Evolutionary conservation across 1,284 basidiomycete genomes (phyloP), one percentile per base, ranked within the genome.

Genomic region (Cutaneotrichosporon spelunceum): DNA sequence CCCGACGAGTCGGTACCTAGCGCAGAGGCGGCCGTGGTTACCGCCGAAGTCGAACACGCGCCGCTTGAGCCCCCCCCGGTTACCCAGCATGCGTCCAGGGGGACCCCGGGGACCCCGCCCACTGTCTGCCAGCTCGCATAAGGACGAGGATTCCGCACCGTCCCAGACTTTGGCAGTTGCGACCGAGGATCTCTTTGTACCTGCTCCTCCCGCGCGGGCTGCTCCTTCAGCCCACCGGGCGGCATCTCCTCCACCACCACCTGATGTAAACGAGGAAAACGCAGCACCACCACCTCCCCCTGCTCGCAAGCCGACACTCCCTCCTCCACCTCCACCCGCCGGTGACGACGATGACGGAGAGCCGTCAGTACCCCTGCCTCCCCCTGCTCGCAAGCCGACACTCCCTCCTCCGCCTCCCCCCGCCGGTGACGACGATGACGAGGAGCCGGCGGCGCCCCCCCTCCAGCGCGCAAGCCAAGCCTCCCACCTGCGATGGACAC

Each of bases 381-480:
- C 59, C 8, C 16, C 62, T 6, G 45, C 59, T 16, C 16, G 48
- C 33, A 33, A 56, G 42, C 27, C 33, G 2, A 27, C 53, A 9
- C 48, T 26, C 8, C 30, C 30, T 47, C 55, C 33, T 11, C 42
- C 50, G 50, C 33, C 53, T 5, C 36, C 33, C 7, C 24, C 33
- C 9, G 19, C 39, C 7, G 39, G 39, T n/a, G 42, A 13, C 23
- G 54, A 57, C 30, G 34, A 54, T 8, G 59, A 33, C 33, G 27
- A 23, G 2, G 26, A n/a, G 23, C 27, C 50, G 1, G 26, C 48
- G 24, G 30, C 54, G 7, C 34, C 48, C 34, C 48, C 2, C 55
- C 52, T 24, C 36, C 53, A 3, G 19, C 45, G 29, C 58, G 59
- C 42, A 53, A 66, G 57, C 61, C 67, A 5, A 58, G 66, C 29